Conservation (phyloP, 257 asterid genomes). For the Solanum chiquidenum region DNA sequence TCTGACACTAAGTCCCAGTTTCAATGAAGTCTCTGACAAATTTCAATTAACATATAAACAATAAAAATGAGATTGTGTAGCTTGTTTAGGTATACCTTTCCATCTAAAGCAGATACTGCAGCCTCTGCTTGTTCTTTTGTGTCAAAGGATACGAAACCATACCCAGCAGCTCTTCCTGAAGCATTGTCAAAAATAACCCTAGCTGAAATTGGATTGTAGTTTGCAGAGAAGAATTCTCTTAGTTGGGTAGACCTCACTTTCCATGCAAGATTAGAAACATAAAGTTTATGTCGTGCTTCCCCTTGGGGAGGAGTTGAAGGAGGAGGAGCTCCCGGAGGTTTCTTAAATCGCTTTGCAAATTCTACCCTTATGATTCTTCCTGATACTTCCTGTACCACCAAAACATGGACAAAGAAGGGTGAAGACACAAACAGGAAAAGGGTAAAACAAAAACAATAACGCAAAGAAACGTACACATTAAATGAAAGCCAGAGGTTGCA, state of each 20-base stretch:
- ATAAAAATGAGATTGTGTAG: not conserved
- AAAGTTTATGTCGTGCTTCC: slow-evolving; percentile 48
- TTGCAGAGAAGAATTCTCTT: slow-evolving; percentile 52
- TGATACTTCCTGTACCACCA: slow-evolving; percentile 47
- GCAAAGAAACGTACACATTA: not conserved
- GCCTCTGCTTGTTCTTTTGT: slow-evolving; percentile 80
- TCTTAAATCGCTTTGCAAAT: slow-evolving; percentile 62
- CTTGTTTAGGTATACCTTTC: slow-evolving; percentile 40
- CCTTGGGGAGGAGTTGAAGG: slow-evolving; percentile 23
- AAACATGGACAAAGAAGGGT: not conserved
- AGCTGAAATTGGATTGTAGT: slow-evolving; percentile 54
- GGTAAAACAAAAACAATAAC: not conserved
- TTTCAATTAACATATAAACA: not conserved
- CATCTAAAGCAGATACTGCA: slow-evolving; percentile 54
- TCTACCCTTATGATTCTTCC: slow-evolving; percentile 72
- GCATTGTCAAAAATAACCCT: slow-evolving; percentile 64
- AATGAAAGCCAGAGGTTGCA: not conserved
- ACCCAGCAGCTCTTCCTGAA: slow-evolving; percentile 73
- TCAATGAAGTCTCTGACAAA: not conserved
- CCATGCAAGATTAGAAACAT: slow-evolving; percentile 83
- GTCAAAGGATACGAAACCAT: slow-evolving; percentile 75
- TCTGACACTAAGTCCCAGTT: not conserved
- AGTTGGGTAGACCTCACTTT: slow-evolving; percentile 74
- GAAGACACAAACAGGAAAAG: not conserved
- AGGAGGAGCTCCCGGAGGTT: slow-evolving; percentile 29